Evolutionary conservation across 2,329 filamentous ascomycete species (phyloP), one percentile per base, ranked within the genome.

Genomic region (Colletotrichum viniferum): DNA sequence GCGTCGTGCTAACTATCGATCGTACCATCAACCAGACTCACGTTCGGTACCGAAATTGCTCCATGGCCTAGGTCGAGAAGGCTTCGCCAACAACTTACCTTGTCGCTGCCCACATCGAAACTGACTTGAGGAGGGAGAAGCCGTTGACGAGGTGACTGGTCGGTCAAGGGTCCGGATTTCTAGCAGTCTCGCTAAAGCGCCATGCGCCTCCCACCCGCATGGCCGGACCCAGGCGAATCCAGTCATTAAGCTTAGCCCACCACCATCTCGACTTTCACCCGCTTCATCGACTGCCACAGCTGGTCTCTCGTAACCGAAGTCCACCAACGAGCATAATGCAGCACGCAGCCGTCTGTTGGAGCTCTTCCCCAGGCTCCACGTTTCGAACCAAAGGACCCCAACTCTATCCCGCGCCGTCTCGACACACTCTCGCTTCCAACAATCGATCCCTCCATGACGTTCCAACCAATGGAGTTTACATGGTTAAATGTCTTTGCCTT

Each of bases 401-500:
- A 55, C 32, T 58, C 36, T 30, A n/a, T 28, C 64, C 24, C 32
- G 24, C 71, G 55, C 38, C 69, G 21, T 56, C 58, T 61, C 30
- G 18, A 48, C 13, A 70, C 24, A 34, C 52, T 63, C 38, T 38
- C 61, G 48, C 69, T 48, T 74, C 58, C n/a, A 30, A 16, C 14
- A 30, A 24, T 71, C 26, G n/a, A 30, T 34, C 34, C 18, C 24
- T 13, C 12, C 16, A 36, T 36, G 13, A 34, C 18, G 4, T 6
- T 4, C 26, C 9, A 34, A n/a, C 64, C 77, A 78, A 69, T 78
- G 12, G 67, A 21, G 6, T 78, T 77, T 77, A 70, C 75, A 56
- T 71, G 80, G 80, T 73, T 81, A 78, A 82, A 80, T 77, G 26
- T 32, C 64, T 16, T 48, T 61, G 56, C 69, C 76, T 82, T 82